phyloP scores from a whole-genome alignment of 441 rosid genomes.

The Gossypium gossypioides region DNA sequence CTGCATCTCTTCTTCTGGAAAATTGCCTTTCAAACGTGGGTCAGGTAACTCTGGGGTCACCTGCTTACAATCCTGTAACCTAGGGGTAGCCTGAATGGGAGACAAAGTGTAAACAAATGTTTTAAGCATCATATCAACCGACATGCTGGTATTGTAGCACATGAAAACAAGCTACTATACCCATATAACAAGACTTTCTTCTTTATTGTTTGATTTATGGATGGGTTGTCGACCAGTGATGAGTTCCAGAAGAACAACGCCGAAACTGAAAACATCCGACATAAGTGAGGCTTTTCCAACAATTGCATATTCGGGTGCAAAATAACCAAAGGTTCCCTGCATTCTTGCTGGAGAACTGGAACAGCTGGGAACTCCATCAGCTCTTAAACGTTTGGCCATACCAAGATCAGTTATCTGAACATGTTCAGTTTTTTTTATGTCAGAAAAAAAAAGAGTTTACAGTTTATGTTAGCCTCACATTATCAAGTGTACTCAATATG shows the following conservation, averaged over 20 bases:
- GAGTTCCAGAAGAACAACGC: conserved; percentile 91
- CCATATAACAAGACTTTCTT: conserved; percentile 95
- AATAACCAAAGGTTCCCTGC: conserved; percentile 94
- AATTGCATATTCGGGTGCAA: conserved; percentile 92
- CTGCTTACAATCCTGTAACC: conserved; percentile 51
- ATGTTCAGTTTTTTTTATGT: background rate
- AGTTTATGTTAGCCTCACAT: background rate
- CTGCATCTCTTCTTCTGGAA: conserved; percentile 74
- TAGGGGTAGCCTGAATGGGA: conserved; percentile 60
- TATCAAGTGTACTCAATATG: background rate
- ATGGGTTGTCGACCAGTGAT: conserved; percentile 83
- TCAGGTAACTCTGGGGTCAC: conserved; percentile 68
- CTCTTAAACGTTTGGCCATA: conserved; percentile 78
- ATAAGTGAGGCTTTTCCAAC: conserved; percentile 82
- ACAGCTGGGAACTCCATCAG: conserved; percentile 69
- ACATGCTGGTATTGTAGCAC: background rate
- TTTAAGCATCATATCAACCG: background rate
- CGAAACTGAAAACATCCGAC: conserved; percentile 96
- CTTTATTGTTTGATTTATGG: conserved; percentile 54
- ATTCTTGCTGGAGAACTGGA: conserved; percentile 87
- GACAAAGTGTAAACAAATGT: background rate
- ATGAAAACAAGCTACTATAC: conserved; percentile 27
- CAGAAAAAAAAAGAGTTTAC: background rate
- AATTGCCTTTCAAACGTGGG: conserved; percentile 56
- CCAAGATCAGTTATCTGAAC: conserved; percentile 94